These are phyloP conservation scores for Scutellaria galericulata DNA, from an alignment of 257 asterid genomes.

Conservation along the genomic window DNA sequence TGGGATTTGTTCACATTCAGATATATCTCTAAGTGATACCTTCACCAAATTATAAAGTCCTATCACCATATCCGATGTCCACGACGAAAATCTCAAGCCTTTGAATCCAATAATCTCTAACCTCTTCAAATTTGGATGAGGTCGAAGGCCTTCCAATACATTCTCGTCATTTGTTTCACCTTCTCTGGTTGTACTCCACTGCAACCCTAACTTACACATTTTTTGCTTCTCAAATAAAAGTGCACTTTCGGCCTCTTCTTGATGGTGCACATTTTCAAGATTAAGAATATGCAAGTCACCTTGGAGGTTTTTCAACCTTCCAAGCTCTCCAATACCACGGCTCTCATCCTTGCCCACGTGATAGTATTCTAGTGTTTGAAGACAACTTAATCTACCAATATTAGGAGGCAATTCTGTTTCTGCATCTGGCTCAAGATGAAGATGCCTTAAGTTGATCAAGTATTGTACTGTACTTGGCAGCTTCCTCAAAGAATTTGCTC, in stretches of 20 bases:
- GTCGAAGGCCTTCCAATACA: slow-evolving; percentile 17
- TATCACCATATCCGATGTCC: not conserved
- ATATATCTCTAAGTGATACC: not conserved
- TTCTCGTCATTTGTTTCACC: slow-evolving; percentile 23
- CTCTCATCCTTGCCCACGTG: not conserved
- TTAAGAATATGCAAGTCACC: too few relatives aligned
- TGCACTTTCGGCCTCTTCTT: not conserved
- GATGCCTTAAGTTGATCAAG: slow-evolving; percentile 27
- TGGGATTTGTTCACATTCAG: slow-evolving; percentile 14
- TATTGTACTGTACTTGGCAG: not conserved
- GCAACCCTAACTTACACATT: not conserved
- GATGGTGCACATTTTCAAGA: too few relatives aligned
- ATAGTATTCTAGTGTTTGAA: slow-evolving; percentile 31
- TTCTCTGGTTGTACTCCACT: not conserved
- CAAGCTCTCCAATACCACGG: not conserved
- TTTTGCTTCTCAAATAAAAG: not conserved
- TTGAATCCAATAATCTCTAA: not conserved
- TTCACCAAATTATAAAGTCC: slow-evolving; percentile 10
- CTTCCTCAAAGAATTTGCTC: not conserved
- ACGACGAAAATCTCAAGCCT: too few relatives aligned
- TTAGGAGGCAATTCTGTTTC: slow-evolving; percentile 17
- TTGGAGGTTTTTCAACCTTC: too few relatives aligned
- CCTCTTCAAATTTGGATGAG: slow-evolving; percentile 6
- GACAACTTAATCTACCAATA: slow-evolving; percentile 29
- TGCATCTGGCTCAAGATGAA: not conserved